Base-by-base conservation (phyloP, 202 grass and related monocot genomes). In the Digitaria exilis region DNA sequence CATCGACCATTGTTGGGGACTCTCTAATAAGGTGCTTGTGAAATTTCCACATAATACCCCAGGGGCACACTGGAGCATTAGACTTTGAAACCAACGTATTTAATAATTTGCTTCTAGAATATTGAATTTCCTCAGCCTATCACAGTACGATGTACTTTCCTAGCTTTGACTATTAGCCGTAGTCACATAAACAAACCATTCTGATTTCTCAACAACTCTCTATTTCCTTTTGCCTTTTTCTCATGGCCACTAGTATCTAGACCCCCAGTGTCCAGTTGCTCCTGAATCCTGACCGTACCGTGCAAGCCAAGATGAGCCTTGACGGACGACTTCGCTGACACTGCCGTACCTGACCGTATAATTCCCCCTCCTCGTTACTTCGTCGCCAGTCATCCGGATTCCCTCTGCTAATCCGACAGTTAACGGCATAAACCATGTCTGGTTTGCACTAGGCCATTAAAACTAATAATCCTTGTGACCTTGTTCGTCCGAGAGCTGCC, bases 391-490 rank as follows among this genome's bases (percentile, higher is more conserved):
- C 70, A 46, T 14, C 14, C 28, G 2, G 26, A 45, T 52, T 48
- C 37, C 31, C 78, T 76, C 64, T 34, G 54, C 54, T 32, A 87
- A 71, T 68, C 78, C 78, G 51, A 87, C 16, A 21, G 16, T 7
- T 69, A 69, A 44, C 78, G 62, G 66, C n/a, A 50, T 3, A 60
- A 71, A 64, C 65, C 54, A 50, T 62, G 67, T 60, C 19, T 22
- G 46, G 64, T 22, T 67, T 11, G 21, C 11, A 9, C 21, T 5
- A 14, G 5, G 37, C 65, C 21, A 68, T 43, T 68, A 68, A 51
- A 51, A 67, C 2, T 44, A 69, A 50, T 50, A 50, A 18, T 39
- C 6, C 37, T 66, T 75, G n/a, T n/a, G n/a, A n/a, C n/a, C 34
- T 56, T 75, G 46, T 54, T n/a, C 44, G 0, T 26, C 63, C 80